phyloP scores from a whole-genome alignment of 2,329 filamentous ascomycete species.

The Ustulina deusta region DNA sequence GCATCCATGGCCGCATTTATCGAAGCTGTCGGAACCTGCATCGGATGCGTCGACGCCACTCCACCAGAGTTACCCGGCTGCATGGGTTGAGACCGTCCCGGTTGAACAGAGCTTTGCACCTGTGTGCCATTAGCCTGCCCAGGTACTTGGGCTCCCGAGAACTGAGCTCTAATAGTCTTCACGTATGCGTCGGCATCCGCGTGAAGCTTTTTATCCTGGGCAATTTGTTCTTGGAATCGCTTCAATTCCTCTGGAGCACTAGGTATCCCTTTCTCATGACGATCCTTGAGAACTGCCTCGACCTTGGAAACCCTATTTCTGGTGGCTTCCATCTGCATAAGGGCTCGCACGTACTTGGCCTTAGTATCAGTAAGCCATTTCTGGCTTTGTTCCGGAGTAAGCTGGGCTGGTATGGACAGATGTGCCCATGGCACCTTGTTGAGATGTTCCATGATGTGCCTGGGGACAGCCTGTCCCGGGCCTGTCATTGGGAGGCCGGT shows the following conservation, averaged over 20 bases:
- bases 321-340: conserved; percentile 47
- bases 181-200: conserved; percentile 44
- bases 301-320: conserved; percentile 39
- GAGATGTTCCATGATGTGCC: conserved; percentile 45
- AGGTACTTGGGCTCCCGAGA: conserved; percentile 25
- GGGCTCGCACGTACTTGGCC: conserved; percentile 42
- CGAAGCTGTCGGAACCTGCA: conserved; percentile 51
- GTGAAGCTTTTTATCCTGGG: conserved; percentile 41
- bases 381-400: conserved; percentile 40
- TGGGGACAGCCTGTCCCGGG: conserved; percentile 35
- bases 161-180: conserved; percentile 43
- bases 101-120: conserved; percentile 38
- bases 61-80: conserved; percentile 40
- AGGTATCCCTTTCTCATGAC: conserved; percentile 43
- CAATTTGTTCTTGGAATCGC: conserved; percentile 40
- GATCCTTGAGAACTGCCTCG: conserved; percentile 46
- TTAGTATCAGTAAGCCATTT: conserved; percentile 43
- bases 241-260: conserved; percentile 44
- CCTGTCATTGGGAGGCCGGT: conserved; percentile 1
- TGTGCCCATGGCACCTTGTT: conserved; percentile 46
- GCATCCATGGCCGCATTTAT: conserved; percentile 52
- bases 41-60: conserved; percentile 44
- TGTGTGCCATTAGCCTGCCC: conserved; percentile 33
- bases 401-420: conserved; percentile 36
- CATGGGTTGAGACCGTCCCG: conserved; percentile 46